Base-by-base conservation (phyloP, 176 grass and related monocot genomes). In the Carex cristatella region DNA sequence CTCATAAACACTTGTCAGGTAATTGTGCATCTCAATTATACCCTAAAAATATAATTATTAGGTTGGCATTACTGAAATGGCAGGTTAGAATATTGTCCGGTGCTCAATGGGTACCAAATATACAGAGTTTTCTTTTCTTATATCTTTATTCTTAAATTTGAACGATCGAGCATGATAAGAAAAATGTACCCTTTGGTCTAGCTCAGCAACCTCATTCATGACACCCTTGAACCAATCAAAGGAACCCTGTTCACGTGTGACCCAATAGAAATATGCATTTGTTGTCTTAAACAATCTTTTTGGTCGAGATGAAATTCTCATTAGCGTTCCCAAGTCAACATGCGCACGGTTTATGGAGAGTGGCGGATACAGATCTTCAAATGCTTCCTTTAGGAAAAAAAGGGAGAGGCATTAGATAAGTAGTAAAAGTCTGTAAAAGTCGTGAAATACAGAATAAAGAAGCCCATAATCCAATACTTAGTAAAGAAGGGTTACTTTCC, bases 21-120 rank as follows among this genome's bases (percentile, higher is more conserved):
- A 99, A 91, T 99, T 99, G 78, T 99, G 97, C 97, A 99, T 99
- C 91, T 99, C 97, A 84, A 99, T 99, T 30, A 94, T 92, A 79
- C 92, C 92, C 97, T 99, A 68, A 49, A 63, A 69, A 7, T 28
- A 69, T 11, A 69, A 83, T 31, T 18, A 31, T 33, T 32, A 58
- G 5, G 13, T 79, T 32, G 10, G 74, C 23, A 79, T 79, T 58
- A 23, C 23, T 23, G 23, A 23, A 23, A 23, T 23, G 23, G 23
- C 23, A 23, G 23, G 23, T 23, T 23, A 23, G 23, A 23, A 23
- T 23, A 23, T 23, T 23, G 23, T 23, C 23, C 23, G 23, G 23
- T 23, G 23, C 53, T 48, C 38, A 56, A 63, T 91, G 54, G 87
- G 38, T 83, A 85, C 7, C 66, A 69, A 40, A 61, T 73, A 80